Conservation (phyloP, 2,329 filamentous ascomycete species). For the Colletotrichum horii region DNA sequence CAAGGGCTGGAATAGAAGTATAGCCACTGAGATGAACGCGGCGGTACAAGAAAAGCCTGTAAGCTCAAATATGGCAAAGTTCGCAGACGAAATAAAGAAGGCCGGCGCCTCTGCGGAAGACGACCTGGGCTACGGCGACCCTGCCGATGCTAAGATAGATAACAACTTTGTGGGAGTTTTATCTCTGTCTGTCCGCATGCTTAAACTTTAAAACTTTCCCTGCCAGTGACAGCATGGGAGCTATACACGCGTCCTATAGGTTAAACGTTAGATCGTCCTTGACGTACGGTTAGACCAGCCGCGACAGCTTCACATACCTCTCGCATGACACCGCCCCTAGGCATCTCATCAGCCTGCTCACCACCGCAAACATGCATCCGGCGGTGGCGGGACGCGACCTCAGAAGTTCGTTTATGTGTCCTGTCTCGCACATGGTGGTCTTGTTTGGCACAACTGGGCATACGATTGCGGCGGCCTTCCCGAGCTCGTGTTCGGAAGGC, state of each 20-base stretch:
- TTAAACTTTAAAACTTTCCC: neutral
- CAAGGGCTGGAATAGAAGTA: neutral
- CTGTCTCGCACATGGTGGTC: neutral
- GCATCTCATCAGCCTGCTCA: neutral
- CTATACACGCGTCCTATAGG: neutral
- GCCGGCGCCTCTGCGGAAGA: neutral
- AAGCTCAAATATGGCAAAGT: neutral
- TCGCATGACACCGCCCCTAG: neutral
- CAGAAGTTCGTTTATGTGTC: neutral
- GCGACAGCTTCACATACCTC: neutral
- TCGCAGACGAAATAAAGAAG: neutral
- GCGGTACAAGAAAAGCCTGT: neutral
- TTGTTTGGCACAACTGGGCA: neutral
- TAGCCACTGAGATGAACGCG: neutral
- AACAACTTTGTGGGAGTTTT: neutral
- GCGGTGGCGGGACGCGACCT: neutral
- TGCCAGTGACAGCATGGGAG: neutral
- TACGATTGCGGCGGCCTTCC: neutral
- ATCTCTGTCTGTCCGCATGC: neutral
- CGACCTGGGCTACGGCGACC: neutral
- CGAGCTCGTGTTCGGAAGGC: neutral
- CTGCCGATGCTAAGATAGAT: neutral
- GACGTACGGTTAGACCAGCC: neutral
- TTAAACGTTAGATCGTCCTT: neutral
- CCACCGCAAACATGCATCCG: neutral